Evolutionary conservation across 164 flowering plant genomes (phyloP).

Genomic region (Euptelea pleiosperma): DNA sequence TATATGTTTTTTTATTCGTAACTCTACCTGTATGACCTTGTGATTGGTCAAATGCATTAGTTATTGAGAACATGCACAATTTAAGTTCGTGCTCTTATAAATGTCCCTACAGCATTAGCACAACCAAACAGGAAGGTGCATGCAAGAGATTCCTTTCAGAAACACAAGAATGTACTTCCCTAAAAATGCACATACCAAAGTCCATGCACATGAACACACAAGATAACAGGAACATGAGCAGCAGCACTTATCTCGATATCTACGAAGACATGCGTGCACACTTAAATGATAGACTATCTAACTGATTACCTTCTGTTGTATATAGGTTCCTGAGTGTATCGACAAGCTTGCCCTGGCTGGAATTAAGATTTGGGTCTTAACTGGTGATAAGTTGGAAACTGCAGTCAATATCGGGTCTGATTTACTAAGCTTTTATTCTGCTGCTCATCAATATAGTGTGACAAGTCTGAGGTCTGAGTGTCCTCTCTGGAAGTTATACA

Average conservation of each 20-base stretch:
- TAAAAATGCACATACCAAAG: no score
- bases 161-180: no score
- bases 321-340: constrained; percentile 89
- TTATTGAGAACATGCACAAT: no score
- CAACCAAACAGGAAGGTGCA: not conserved
- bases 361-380: constrained; percentile 81
- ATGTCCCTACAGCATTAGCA: not conserved
- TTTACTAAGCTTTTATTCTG: constrained; percentile 7
- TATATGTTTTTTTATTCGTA: no score
- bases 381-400: constrained; percentile 93
- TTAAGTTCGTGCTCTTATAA: not conserved
- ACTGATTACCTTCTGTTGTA: constrained; percentile 2
- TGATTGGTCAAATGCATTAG: no score
- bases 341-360: constrained; percentile 76
- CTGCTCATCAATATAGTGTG: constrained; percentile 4
- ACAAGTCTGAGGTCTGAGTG: not conserved
- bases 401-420: constrained; percentile 86
- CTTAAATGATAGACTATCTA: not conserved
- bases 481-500: constrained; percentile 4
- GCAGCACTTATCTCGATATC: not conserved
- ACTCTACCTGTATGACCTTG: no score
- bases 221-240: not conserved
- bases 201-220: no score
- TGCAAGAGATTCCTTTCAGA: not conserved
- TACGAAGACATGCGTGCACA: not conserved